Percentiles rank a stretch among this genome's conserved stretches.
Evolutionary conservation across 108 stramenopile genomes (phyloP).

Genomic region (Ochromonas danica): DNA sequence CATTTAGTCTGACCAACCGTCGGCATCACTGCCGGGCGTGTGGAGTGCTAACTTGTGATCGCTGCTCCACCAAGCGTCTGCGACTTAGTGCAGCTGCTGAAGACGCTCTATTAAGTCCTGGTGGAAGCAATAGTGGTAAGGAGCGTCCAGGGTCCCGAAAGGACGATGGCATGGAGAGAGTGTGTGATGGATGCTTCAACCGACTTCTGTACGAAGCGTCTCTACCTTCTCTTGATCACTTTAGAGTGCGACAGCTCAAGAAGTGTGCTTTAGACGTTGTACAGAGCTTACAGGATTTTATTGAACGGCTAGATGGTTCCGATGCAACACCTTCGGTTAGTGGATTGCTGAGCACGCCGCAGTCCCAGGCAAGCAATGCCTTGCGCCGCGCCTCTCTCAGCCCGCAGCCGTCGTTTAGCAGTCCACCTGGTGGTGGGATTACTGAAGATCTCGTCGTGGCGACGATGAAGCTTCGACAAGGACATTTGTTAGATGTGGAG

Average conservation of each 20-base stretch:
- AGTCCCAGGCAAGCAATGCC: too few relatives aligned
- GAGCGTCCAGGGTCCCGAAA: too few relatives aligned
- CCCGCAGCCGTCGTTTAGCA: too few relatives aligned
- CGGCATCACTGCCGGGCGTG: conserved; percentile 29
- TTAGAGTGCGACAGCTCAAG: conserved; percentile 19
- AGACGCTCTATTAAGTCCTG: too few relatives aligned
- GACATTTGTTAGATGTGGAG: background rate
- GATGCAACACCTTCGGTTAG: background rate
- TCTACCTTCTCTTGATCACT: conserved; percentile 31
- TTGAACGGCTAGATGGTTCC: conserved; percentile 25
- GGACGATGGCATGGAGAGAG: conserved; percentile 9
- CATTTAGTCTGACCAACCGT: conserved; percentile 18
- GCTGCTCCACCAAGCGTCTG: conserved; percentile 21
- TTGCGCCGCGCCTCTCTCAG: too few relatives aligned
- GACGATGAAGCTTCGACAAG: conserved; percentile 6
- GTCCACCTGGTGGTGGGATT: too few relatives aligned
- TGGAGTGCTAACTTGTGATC: conserved; percentile 21
- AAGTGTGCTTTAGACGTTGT: conserved; percentile 19
- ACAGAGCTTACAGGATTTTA: conserved; percentile 18
- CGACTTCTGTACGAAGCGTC: conserved; percentile 16
- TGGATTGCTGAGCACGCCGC: background rate
- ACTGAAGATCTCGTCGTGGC: too few relatives aligned
- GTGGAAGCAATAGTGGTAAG: too few relatives aligned
- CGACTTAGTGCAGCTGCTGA: background rate
- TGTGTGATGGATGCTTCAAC: conserved; percentile 36